Percentiles rank a stretch among this genome's conserved stretches.
Evolutionary conservation across 2,329 filamentous ascomycete genomes (phyloP).

Genomic region (Phaeosphaeria sp.): DNA sequence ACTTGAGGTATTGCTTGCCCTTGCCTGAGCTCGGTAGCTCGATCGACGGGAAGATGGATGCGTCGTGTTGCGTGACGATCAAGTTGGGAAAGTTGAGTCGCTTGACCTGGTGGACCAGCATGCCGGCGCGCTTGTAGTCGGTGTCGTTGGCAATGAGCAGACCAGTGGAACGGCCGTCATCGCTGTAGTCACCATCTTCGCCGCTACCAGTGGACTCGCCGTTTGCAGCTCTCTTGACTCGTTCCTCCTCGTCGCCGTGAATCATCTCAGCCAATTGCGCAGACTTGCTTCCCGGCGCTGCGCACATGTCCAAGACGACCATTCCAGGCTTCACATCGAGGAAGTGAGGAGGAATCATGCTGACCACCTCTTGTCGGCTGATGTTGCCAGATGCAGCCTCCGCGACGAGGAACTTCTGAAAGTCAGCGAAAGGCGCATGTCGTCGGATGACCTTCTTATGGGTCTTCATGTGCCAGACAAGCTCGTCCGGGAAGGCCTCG

Average conservation of each 20-base stretch:
- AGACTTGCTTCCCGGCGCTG: conserved; percentile 95
- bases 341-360: conserved; percentile 96
- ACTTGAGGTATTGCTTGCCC: conserved; percentile 83
- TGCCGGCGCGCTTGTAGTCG: conserved; percentile 95
- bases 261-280: conserved; percentile 95
- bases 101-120: conserved; percentile 98
- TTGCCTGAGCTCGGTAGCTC: conserved; percentile 71
- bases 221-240: conserved; percentile 75
- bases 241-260: conserved; percentile 88
- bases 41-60: conserved; percentile 92
- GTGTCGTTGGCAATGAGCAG: conserved; percentile 94
- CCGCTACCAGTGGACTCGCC: conserved; percentile 67
- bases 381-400: conserved; percentile 98
- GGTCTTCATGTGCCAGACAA: conserved; percentile 98
- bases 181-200: conserved; percentile 61
- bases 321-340: conserved; percentile 92
- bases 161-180: conserved; percentile 88
- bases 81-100: conserved; percentile 94
- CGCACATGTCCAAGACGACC: conserved; percentile 94
- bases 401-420: conserved; percentile 97
- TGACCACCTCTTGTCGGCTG: conserved; percentile 95
- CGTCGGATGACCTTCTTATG: conserved; percentile 95
- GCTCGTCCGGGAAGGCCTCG: conserved; percentile 90
- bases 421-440: conserved; percentile 90
- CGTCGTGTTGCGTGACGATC: conserved; percentile 97